Evolutionary conservation across 352 stramenopile species (phyloP).

Genomic region (Globisporangium rhizosaccharum): DNA sequence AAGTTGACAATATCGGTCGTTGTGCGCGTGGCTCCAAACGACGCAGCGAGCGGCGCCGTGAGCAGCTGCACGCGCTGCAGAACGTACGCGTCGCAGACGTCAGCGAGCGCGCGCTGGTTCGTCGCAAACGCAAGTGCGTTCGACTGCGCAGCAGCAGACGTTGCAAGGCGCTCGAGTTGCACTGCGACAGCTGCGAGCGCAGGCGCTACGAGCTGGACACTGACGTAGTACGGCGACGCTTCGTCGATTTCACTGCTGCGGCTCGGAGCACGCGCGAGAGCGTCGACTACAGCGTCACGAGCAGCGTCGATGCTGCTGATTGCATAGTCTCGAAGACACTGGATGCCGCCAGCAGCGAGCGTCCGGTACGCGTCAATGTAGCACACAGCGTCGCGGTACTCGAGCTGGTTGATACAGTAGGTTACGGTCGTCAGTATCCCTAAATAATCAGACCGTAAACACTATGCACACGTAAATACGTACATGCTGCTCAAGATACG

Average conservation of each 20-base stretch:
- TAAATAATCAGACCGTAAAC: not conserved
- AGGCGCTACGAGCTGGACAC: slow-evolving; percentile 67
- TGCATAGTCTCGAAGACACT: slow-evolving; percentile 69
- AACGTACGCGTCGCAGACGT: slow-evolving; percentile 57
- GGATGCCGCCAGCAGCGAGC: slow-evolving; percentile 54
- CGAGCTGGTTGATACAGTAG: slow-evolving; percentile 24
- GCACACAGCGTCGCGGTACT: slow-evolving; percentile 64
- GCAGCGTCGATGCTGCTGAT: slow-evolving; percentile 59
- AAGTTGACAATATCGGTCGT: slow-evolving; percentile 68
- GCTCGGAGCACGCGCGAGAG: slow-evolving; percentile 27
- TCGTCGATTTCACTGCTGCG: slow-evolving; percentile 39
- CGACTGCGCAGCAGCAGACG: slow-evolving; percentile 4
- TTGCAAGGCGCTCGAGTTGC: slow-evolving; percentile 51
- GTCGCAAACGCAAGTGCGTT: slow-evolving; percentile 27
- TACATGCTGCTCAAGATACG: slow-evolving; percentile 68
- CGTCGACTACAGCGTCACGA: slow-evolving; percentile 58
- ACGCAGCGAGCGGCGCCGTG: slow-evolving; percentile 35
- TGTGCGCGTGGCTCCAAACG: slow-evolving; percentile 48
- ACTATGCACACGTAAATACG: slow-evolving; percentile 8
- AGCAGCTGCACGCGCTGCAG: slow-evolving; percentile 56
- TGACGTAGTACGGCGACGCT: slow-evolving; percentile 69
- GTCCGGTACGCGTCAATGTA: slow-evolving; percentile 72
- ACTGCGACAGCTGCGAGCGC: slow-evolving; percentile 50
- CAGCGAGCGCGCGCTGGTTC: slow-evolving; percentile 39
- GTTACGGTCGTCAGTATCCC: not conserved